Evolutionary conservation across 495 filamentous ascomycete species (phyloP).

Genomic region (Wilcoxina mikolae): DNA sequence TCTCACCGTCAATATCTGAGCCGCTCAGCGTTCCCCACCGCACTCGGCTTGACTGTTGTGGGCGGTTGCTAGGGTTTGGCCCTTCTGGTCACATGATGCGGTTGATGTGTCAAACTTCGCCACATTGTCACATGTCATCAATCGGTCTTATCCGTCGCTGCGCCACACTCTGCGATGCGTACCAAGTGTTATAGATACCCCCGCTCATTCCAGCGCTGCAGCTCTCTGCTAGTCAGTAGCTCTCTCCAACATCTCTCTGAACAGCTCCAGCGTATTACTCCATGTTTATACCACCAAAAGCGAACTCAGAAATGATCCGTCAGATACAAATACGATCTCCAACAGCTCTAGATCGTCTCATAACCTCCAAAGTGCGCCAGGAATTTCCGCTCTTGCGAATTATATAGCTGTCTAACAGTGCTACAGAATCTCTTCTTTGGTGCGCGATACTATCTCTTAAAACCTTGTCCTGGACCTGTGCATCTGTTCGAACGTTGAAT

Average conservation of each 20-base stretch:
- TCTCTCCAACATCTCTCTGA: not conserved
- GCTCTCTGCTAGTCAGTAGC: too few relatives aligned
- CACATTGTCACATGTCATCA: too few relatives aligned
- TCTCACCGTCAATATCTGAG: not conserved
- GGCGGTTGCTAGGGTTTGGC: conserved; percentile 13
- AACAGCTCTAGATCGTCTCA: conserved; percentile 60
- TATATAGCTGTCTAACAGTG: conserved; percentile 14
- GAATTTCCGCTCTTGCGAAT: not conserved
- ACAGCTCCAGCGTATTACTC: too few relatives aligned
- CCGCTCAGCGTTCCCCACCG: conserved; percentile 6
- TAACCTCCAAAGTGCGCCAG: conserved; percentile 63
- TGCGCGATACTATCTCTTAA: conserved; percentile 15
- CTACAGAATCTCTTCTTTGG: conserved; percentile 37
- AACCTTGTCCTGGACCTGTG: too few relatives aligned
- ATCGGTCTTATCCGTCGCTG: too few relatives aligned
- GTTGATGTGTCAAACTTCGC: too few relatives aligned
- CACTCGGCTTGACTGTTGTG: conserved; percentile 15
- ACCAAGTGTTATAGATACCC: too few relatives aligned
- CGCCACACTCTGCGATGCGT: too few relatives aligned
- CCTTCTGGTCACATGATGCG: conserved; percentile 1
- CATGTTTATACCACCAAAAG: too few relatives aligned
- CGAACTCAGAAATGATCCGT: too few relatives aligned
- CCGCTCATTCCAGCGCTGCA: too few relatives aligned
- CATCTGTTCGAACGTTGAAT: too few relatives aligned
- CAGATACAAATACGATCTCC: conserved; percentile 33